A percentile compares a stretch with the other conserved stretches of the same genome.
phyloP scores from a whole-genome alignment of 345 rosid species.

The Eucalyptus tenuipes region DNA sequence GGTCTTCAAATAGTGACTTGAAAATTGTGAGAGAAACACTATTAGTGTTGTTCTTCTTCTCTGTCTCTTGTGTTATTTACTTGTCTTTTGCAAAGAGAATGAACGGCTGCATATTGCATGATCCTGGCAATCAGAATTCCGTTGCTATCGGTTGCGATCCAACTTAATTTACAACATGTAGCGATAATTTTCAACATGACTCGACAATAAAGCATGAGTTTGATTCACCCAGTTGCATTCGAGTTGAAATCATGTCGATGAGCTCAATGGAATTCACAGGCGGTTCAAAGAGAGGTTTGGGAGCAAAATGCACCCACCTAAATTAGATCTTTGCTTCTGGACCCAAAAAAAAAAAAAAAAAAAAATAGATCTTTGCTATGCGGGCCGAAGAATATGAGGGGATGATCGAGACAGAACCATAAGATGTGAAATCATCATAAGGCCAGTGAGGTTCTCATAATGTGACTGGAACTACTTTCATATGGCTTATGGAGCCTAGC shows the following conservation, averaged over 20 bases:
- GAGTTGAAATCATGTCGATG: neutral
- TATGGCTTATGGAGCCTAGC: neutral
- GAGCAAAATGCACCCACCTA: neutral
- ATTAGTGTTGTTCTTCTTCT: too few species aligned
- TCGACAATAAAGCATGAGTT: neutral
- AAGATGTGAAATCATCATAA: neutral
- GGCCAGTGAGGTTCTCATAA: neutral
- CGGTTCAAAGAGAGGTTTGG: neutral
- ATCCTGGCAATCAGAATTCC: accelerated
- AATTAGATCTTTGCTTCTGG: neutral
- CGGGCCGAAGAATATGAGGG: neutral
- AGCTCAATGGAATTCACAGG: neutral
- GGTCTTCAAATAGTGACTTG: neutral
- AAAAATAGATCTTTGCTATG: neutral
- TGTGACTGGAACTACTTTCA: neutral
- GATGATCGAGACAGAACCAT: neutral
- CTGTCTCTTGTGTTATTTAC: neutral
- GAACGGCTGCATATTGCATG: neutral
- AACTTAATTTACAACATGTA: neutral
- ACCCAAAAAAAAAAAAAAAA: too few species aligned
- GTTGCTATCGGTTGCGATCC: neutral
- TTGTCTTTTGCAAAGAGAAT: neutral
- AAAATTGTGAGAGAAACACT: neutral
- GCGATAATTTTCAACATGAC: neutral
- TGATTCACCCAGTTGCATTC: too few species aligned